Conservation (phyloP, 352 stramenopile genomes). For the Aphanomyces astaci region DNA sequence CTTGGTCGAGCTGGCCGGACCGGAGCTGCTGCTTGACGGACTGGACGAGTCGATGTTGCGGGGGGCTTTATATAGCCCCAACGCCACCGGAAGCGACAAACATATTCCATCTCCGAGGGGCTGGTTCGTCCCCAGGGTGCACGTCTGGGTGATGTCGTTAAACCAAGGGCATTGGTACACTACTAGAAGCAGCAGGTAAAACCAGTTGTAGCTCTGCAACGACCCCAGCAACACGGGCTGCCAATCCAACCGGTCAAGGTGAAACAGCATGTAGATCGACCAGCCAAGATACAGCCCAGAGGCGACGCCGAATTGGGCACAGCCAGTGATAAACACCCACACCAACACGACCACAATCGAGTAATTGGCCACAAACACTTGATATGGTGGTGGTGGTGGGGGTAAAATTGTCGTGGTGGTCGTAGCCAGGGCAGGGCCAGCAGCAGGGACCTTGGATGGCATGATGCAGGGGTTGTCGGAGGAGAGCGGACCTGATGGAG, state of each 20-base stretch:
- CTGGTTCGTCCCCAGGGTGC: slow-evolving; percentile 32
- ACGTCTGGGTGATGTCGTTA: slow-evolving; percentile 41
- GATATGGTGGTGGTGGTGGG: neutral
- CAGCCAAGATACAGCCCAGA: slow-evolving; percentile 68
- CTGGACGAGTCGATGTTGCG: neutral
- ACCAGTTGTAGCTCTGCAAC: slow-evolving; percentile 76
- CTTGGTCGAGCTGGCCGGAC: slow-evolving; percentile 3
- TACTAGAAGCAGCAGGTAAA: slow-evolving; percentile 69
- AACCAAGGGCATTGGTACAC: slow-evolving; percentile 61
- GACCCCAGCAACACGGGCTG: slow-evolving; percentile 50
- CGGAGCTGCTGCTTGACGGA: neutral
- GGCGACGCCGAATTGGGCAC: slow-evolving; percentile 54
- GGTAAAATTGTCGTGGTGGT: neutral
- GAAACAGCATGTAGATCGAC: slow-evolving; percentile 68
- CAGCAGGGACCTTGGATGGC: too few relatives aligned
- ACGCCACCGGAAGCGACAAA: slow-evolving; percentile 57
- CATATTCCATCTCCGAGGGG: slow-evolving; percentile 33
- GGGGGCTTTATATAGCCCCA: slow-evolving; percentile 40
- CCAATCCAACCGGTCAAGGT: slow-evolving; percentile 55
- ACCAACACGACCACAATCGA: slow-evolving; percentile 52
- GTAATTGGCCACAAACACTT: slow-evolving; percentile 3
- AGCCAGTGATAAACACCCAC: slow-evolving; percentile 63
- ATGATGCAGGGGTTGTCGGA: too few relatives aligned
- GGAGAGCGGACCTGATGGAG: neutral
- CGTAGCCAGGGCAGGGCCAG: too few relatives aligned